These are phyloP conservation scores for Fusarium pseudoanthophilum DNA, from an alignment of 2,329 filamentous ascomycete species.

Conservation along the genomic window DNA sequence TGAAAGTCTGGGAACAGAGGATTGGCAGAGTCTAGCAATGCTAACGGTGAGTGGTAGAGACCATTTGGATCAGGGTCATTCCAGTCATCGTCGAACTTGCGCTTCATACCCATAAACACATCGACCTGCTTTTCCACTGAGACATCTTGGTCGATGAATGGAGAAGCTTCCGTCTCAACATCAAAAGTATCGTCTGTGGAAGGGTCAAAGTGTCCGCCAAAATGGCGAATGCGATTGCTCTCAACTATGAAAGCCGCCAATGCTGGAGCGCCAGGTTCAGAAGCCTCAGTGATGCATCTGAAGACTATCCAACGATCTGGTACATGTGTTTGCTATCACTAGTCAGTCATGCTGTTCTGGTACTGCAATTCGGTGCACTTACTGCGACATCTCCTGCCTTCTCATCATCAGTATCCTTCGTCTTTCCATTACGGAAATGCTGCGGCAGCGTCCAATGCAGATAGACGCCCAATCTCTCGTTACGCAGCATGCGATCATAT, in stretches of 20 bases:
- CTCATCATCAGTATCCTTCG: neutral
- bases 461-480: neutral
- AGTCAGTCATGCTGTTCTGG: neutral
- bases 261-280: neutral
- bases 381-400: neutral
- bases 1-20: neutral
- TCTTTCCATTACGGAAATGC: neutral
- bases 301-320: slow-evolving; percentile 3
- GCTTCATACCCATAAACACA: neutral
- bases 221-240: neutral
- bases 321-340: neutral
- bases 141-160: neutral
- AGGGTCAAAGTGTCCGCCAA: neutral
- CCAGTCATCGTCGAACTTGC: neutral
- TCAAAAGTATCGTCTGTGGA: neutral
- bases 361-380: no score
- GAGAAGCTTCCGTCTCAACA: neutral
- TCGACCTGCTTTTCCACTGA: neutral
- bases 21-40: neutral
- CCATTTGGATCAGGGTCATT: neutral
- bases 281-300: neutral
- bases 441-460: neutral
- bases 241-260: neutral
- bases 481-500: neutral
- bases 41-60: neutral